Conservation (phyloP, 441 rosid genomes). For the Sinapis alba region DNA sequence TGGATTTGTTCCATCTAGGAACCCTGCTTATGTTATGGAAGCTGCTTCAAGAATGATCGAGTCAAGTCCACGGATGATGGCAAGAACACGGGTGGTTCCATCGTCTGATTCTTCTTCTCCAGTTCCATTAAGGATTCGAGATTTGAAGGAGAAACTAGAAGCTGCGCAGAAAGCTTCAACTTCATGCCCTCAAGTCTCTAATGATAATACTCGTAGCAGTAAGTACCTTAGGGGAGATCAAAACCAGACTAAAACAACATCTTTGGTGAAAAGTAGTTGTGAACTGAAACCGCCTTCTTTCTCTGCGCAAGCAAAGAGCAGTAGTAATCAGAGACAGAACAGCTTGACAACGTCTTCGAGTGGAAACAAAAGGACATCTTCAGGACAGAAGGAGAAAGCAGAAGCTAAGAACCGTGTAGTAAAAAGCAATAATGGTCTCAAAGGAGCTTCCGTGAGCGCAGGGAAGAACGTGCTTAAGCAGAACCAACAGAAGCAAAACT, state of each 20-base stretch:
- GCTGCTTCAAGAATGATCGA: constrained; percentile 90
- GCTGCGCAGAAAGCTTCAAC: constrained; percentile 52
- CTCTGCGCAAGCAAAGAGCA: constrained; percentile 89
- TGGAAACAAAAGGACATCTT: constrained; percentile 39
- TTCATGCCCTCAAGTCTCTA: constrained; percentile 26
- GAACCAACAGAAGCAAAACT: constrained; percentile 91
- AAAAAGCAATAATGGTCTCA: constrained; percentile 59
- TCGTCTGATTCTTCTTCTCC: constrained; percentile 60
- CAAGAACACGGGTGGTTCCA: constrained; percentile 55
- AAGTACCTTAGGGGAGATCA: constrained; percentile 44
- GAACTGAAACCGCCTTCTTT: constrained; percentile 78
- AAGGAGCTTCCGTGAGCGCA: constrained; percentile 59
- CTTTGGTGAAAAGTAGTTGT: constrained; percentile 27
- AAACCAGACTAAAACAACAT: constrained; percentile 46
- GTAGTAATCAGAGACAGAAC: constrained; percentile 74
- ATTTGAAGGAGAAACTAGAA: constrained; percentile 71
- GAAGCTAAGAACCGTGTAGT: constrained; percentile 59
- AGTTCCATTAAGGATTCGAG: constrained; percentile 65
- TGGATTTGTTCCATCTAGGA: constrained; percentile 75
- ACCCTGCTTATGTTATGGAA: constrained; percentile 96
- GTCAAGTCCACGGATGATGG: constrained; percentile 51
- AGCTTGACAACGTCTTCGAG: constrained; percentile 47
- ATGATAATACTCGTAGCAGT: constrained; percentile 27
- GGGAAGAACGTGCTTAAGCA: constrained; percentile 69
- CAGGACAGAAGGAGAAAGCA: constrained; percentile 57